Evolutionary conservation across 192 early-diverging fungal genomes (phyloP), one percentile per base, ranked within the genome.

Genomic region (Gonapodya prolifera): DNA sequence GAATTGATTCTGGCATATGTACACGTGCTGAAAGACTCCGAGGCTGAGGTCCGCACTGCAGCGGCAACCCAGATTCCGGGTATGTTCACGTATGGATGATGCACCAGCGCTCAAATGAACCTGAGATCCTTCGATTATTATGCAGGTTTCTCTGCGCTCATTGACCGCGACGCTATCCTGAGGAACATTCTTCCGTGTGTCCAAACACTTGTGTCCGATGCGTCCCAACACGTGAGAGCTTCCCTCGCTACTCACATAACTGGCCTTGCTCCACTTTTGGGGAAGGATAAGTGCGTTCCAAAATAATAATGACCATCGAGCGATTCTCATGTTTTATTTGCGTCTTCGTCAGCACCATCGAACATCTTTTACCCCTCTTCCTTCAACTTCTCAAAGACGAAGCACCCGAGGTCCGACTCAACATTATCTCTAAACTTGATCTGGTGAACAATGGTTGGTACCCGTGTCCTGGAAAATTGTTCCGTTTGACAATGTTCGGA

Each of bases 361-460:
- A 98, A 80, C 92, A 95, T 79, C 85, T 99, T 75, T 83, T 98
- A 70, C 96, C 96, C n/a, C 83, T 98, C 77, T 96, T 99, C 82
- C 84, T 99, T 81, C 95, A 94, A 45, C 89, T 98, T 79, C 87
- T 99, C 76, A 99, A 98, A 86, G 98, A 99, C 80, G 94, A 96
- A 80, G 93, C 93, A 80, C 90, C 96, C 18, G 98, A 99, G 71
- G 98, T 99, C 74, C 93, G 98, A 75, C 89, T 99, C 32, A 98
- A 98, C 85, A 95, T 99, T 76, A 99, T 99, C 80, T 97, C 95
- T 17, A 96, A 97, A 85, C 87, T 99, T 35, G 96, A 99, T 79
- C 90, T 90, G 35, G 96, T 98, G 28, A 98, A 99, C 83, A 86
- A 92, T 81, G 91, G 91, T 92, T 81, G 76, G 69, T 70, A 2